Percentiles rank a stretch among this genome's conserved stretches.
Evolutionary conservation across 192 early-diverging fungal species (phyloP).

Genomic region (Umbelopsis sp.): DNA sequence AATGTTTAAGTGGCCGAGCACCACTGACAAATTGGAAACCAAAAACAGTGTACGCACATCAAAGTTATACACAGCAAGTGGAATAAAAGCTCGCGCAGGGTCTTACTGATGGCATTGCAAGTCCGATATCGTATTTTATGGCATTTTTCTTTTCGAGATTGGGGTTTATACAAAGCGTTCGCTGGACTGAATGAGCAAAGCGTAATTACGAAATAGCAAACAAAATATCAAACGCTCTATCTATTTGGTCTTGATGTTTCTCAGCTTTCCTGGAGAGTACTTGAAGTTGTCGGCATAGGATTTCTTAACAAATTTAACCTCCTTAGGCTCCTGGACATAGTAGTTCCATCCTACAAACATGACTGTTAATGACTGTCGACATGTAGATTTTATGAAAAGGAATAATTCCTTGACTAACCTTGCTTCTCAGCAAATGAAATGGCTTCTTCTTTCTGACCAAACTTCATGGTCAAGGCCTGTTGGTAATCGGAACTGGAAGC

Average conservation of each 20-base stretch:
- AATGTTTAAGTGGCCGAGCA: too few relatives aligned
- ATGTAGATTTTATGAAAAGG: too few relatives aligned
- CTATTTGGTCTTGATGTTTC: constrained; percentile 86
- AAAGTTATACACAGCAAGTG: too few relatives aligned
- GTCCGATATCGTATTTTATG: not conserved
- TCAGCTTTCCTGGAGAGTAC: constrained; percentile 77
- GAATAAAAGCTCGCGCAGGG: not conserved
- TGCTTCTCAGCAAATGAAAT: constrained; percentile 95
- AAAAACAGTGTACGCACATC: too few relatives aligned
- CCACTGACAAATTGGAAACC: too few relatives aligned
- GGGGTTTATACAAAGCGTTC: constrained; percentile 16
- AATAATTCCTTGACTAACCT: constrained; percentile 38
- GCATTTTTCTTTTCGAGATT: not conserved
- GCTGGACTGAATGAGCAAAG: constrained; percentile 1
- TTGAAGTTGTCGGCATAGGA: constrained; percentile 93
- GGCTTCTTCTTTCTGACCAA: constrained; percentile 84
- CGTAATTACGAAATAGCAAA: not conserved
- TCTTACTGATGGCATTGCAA: not conserved
- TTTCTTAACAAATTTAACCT: constrained; percentile 76
- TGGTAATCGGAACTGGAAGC: constrained; percentile 79
- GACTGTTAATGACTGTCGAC: too few relatives aligned
- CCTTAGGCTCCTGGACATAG: constrained; percentile 90
- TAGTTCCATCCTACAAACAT: constrained; percentile 86
- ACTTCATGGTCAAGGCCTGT: constrained; percentile 82
- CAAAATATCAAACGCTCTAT: constrained; percentile 21